Conservation (phyloP, 1,139 yeast genomes). For the Suhomyces yuchorum region DNA sequence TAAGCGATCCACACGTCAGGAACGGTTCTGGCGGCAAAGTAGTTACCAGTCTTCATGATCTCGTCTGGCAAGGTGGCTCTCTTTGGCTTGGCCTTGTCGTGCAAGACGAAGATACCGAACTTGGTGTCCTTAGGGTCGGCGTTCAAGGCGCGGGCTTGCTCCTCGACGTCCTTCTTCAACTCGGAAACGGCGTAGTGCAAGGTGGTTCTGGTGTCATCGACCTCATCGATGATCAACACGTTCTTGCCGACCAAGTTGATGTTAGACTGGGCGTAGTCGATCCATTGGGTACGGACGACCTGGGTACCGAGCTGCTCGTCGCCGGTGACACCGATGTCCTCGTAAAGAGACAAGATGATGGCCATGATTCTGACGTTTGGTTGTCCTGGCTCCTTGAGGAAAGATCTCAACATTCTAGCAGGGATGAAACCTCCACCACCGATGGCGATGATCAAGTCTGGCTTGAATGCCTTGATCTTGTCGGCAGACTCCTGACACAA, state of each 20-base stretch:
- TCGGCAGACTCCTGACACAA: constrained; percentile 85
- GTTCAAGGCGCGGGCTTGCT: constrained; percentile 25
- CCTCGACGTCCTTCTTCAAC: constrained; percentile 77
- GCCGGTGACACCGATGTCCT: constrained; percentile 65
- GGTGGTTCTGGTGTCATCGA: constrained; percentile 94
- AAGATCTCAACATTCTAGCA: constrained; percentile 90
- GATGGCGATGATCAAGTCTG: constrained; percentile 88
- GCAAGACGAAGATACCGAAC: constrained; percentile 88
- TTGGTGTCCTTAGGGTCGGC: constrained; percentile 55
- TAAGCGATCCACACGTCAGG: constrained; percentile 97
- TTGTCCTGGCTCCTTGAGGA: constrained; percentile 80
- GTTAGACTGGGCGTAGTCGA: constrained; percentile 71
- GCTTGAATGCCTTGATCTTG: constrained; percentile 63
- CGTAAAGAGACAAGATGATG: constrained; percentile 86
- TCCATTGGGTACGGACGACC: constrained; percentile 95
- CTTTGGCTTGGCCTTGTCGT: constrained; percentile 89
- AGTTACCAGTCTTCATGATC: constrained; percentile 66
- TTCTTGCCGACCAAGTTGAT: constrained; percentile 69
- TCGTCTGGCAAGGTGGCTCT: constrained; percentile 73
- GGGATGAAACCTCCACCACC: constrained; percentile 97
- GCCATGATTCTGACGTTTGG: constrained; percentile 94
- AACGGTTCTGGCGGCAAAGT: constrained; percentile 87
- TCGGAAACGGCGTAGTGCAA: constrained; percentile 89
- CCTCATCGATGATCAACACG: constrained; percentile 86
- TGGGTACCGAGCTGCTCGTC: constrained; percentile 76